phyloP scores from a whole-genome alignment of 768 basidiomycete species.

The Lactarius hatsudake region DNA sequence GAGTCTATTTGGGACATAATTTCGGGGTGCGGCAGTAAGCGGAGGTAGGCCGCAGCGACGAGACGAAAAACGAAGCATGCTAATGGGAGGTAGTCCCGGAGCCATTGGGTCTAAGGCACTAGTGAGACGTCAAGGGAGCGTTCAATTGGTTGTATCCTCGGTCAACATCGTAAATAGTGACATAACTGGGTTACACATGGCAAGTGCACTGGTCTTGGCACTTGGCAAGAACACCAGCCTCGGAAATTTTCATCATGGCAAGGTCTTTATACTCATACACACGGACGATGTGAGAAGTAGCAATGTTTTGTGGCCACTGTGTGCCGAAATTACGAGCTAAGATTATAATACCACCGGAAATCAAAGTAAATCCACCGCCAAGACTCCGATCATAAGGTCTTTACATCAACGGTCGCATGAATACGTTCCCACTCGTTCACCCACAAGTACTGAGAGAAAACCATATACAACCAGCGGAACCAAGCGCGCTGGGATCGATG shows the following conservation, averaged over 20 bases:
- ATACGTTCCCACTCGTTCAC: conserved; percentile 77
- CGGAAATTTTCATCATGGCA: not conserved
- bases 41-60: not conserved
- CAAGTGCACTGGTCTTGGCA: not conserved
- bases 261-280: too few species aligned
- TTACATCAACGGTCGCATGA: conserved; percentile 16
- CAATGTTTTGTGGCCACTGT: not conserved
- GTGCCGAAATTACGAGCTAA: not conserved
- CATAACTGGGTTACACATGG: too few species aligned
- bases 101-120: not conserved
- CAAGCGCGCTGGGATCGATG: conserved; percentile 80
- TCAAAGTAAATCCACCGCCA: not conserved
- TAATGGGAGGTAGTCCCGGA: not conserved
- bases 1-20: not conserved
- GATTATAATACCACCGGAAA: not conserved
- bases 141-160: not conserved
- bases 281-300: not conserved
- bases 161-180: not conserved
- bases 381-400: not conserved
- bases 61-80: conserved; percentile 6
- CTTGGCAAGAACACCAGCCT: too few species aligned
- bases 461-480: conserved; percentile 85
- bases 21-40: not conserved
- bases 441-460: conserved; percentile 90
- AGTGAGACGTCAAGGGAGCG: not conserved